A percentile compares a stretch with the other conserved stretches of the same genome.
phyloP scores from a whole-genome alignment of 164 flowering plant genomes.

The Dillenia turbinata region DNA sequence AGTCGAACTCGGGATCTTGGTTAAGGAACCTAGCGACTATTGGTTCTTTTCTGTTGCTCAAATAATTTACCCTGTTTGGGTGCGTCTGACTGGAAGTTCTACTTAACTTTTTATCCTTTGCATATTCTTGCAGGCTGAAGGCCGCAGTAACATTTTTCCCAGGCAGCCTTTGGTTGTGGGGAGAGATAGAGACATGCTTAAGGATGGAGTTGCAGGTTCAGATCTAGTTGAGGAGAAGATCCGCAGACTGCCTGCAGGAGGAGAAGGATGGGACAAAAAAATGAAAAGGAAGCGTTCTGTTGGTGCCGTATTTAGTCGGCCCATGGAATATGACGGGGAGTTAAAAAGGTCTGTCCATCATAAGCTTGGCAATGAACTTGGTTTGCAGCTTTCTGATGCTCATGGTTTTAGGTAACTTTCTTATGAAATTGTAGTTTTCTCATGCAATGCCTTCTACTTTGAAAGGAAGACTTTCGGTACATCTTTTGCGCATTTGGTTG shows the following conservation, averaged over 20 bases:
- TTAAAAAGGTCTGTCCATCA: slow-evolving; percentile 46
- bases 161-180: slow-evolving; percentile 45
- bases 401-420: slow-evolving; percentile 47
- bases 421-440: too few species aligned
- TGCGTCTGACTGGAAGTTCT: too few species aligned
- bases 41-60: too few species aligned
- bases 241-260: slow-evolving; percentile 69
- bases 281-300: slow-evolving; percentile 87
- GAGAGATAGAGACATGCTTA: slow-evolving; percentile 60
- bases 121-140: slow-evolving; percentile 52
- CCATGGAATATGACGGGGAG: slow-evolving; percentile 53
- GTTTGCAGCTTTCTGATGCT: slow-evolving; percentile 42
- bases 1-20: too few species aligned
- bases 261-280: slow-evolving; percentile 87
- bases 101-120: background rate
- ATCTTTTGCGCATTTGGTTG: too few species aligned
- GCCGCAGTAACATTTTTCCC: slow-evolving; percentile 31
- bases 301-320: slow-evolving; percentile 45
- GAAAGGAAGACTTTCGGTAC: too few species aligned
- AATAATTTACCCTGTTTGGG: too few species aligned
- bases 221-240: slow-evolving; percentile 69
- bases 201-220: slow-evolving; percentile 46
- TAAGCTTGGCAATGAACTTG: slow-evolving; percentile 46
- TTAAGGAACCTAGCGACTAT: too few species aligned
- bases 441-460: too few species aligned